Evolutionary conservation across 169 alveolate species (phyloP).

Genomic region (Eimeria tenella): DNA sequence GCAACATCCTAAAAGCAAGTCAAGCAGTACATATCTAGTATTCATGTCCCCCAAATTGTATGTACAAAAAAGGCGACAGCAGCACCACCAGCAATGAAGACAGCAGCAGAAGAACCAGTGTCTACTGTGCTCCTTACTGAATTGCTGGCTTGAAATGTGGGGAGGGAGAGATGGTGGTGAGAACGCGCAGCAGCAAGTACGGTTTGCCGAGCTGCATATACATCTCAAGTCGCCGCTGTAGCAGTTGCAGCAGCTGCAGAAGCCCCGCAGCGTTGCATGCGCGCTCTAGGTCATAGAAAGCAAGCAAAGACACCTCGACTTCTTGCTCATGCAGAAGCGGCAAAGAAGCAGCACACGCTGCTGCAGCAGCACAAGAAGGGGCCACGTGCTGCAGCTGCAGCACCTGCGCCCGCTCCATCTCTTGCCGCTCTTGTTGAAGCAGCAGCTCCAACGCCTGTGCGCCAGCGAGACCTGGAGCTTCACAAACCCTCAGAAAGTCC

Average conservation of each 20-base stretch:
- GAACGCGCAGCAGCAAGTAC: slow-evolving; percentile 70
- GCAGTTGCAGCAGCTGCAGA: slow-evolving; percentile 57
- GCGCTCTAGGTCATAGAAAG: slow-evolving; percentile 53
- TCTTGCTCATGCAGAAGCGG: slow-evolving; percentile 69
- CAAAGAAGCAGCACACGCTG: neutral
- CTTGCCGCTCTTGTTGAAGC: slow-evolving; percentile 30
- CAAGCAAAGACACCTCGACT: slow-evolving; percentile 68
- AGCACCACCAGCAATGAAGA: slow-evolving; percentile 1
- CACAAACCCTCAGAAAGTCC: slow-evolving; percentile 34
- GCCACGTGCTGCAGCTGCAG: slow-evolving; percentile 29
- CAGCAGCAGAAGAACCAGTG: slow-evolving; percentile 6
- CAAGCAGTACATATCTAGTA: neutral
- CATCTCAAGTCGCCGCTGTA: slow-evolving; percentile 56
- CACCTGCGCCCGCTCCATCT: slow-evolving; percentile 12
- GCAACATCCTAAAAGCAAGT: slow-evolving; percentile 12
- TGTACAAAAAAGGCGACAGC: neutral
- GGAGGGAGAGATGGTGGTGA: slow-evolving; percentile 69
- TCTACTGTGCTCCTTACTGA: slow-evolving; percentile 52
- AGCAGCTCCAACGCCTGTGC: slow-evolving; percentile 68
- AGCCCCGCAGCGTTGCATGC: slow-evolving; percentile 71
- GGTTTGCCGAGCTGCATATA: slow-evolving; percentile 62
- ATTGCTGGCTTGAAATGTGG: slow-evolving; percentile 62
- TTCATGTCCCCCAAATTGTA: neutral
- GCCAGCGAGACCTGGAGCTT: slow-evolving; percentile 36
- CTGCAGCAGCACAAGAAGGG: neutral